Conservation (phyloP, 1,284 basidiomycete genomes). For the Malassezia psittaci region DNA sequence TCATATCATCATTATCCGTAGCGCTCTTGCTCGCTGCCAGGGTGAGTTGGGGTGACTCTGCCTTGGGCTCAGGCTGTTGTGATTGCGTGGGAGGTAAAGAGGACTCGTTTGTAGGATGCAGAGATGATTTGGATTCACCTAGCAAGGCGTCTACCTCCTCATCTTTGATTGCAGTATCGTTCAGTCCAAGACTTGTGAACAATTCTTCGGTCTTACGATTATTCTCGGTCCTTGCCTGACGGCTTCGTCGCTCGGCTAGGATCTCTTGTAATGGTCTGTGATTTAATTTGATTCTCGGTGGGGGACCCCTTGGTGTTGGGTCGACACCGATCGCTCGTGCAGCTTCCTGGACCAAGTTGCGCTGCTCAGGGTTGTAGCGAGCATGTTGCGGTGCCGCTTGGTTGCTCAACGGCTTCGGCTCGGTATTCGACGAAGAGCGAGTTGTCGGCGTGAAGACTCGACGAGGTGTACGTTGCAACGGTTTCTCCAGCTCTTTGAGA, state of each 20-base stretch:
- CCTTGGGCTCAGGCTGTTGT: slow-evolving; percentile 2
- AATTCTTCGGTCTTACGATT: slow-evolving; percentile 33
- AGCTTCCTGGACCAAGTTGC: slow-evolving; percentile 34
- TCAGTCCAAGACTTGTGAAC: slow-evolving; percentile 35
- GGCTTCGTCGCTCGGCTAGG: slow-evolving; percentile 6
- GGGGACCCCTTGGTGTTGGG: not conserved
- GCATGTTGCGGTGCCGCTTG: slow-evolving; percentile 4
- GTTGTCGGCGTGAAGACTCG: slow-evolving; percentile 8
- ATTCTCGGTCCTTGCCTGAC: slow-evolving; percentile 18
- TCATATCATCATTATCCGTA: too few relatives aligned
- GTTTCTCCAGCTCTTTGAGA: slow-evolving; percentile 18
- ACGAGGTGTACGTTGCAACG: slow-evolving; percentile 7
- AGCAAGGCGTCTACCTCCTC: slow-evolving; percentile 30
- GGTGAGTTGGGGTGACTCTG: not conserved
- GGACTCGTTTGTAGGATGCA: too few relatives aligned
- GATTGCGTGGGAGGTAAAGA: slow-evolving; percentile 24
- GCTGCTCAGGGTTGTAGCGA: slow-evolving; percentile 28
- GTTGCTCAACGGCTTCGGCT: not conserved
- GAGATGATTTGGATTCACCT: too few relatives aligned
- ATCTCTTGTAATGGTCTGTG: slow-evolving; percentile 1
- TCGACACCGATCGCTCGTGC: slow-evolving; percentile 24
- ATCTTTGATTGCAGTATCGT: slow-evolving; percentile 31
- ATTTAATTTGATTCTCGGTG: slow-evolving; percentile 12
- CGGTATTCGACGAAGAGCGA: slow-evolving; percentile 6
- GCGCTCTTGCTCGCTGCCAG: too few relatives aligned